phyloP scores from a whole-genome alignment of 1,284 basidiomycete species.

The Microbotryum intermedium region DNA sequence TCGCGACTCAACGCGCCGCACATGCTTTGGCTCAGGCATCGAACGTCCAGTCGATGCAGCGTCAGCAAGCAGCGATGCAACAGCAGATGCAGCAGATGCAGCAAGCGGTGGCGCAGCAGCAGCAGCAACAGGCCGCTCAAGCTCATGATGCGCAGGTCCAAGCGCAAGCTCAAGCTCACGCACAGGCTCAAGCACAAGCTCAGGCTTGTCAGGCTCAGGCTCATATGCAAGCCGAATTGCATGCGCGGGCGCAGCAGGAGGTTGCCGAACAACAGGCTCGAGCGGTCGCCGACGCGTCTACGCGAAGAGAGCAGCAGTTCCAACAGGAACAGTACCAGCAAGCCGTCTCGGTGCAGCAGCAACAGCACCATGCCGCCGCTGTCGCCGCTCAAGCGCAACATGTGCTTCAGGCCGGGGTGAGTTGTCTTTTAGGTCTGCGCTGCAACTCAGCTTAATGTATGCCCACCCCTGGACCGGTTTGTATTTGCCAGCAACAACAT shows the following conservation, averaged over 20 bases:
- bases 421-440: no score
- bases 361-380: not conserved
- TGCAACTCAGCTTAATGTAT: no score
- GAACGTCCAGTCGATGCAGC: not conserved
- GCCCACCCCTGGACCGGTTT: not conserved
- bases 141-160: constrained; percentile 12
- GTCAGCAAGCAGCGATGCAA: not conserved
- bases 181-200: constrained; percentile 3
- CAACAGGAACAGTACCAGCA: constrained; percentile 21
- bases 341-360: constrained; percentile 11
- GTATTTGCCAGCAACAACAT: not conserved
- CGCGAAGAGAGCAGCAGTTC: constrained; percentile 17
- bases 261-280: constrained; percentile 1
- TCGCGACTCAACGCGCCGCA: no score
- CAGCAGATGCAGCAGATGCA: not conserved
- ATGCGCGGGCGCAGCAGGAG: constrained; percentile 8
- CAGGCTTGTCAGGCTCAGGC: constrained; percentile 10
- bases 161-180: constrained; percentile 12
- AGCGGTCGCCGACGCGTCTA: constrained; percentile 8
- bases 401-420: not conserved
- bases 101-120: not conserved
- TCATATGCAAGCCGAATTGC: constrained; percentile 7
- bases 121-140: constrained; percentile 9
- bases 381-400: not conserved
- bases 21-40: no score